Base-by-base conservation (phyloP, 1,284 basidiomycete species). In the Pascua guehoae region DNA sequence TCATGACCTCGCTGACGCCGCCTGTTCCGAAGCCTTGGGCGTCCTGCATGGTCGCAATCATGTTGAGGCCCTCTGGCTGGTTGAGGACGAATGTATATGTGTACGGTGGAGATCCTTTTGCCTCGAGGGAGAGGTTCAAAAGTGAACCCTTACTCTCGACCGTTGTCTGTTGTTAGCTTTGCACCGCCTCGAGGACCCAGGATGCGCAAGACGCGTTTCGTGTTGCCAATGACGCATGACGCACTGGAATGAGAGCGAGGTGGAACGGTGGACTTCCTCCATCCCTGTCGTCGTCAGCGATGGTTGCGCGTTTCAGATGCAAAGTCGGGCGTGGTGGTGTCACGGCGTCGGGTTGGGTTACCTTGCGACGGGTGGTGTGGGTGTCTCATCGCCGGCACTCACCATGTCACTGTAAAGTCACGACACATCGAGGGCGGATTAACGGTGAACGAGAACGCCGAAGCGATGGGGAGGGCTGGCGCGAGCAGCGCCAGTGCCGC, bases 41-140 rank as follows among this genome's bases (percentile, higher is more conserved):
- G 60, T 75, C 73, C 40, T 61, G 68, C 67, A 75, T 69, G 5
- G 70, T 65, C 2, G 66, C 63, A 11, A 74, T 38, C 41, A 75
- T 68, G 51, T 71, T 54, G 45, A 73, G 51, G 12, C 68, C 70
- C 3, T 63, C 53, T 0, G 72, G 72, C 54, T 73, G 61, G 16
- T 61, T 55, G 38, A 75, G 58, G 10, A 51, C 46, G 50, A 73
- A 68, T 4, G 64, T 66, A 51, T 70, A 63, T 12, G 15, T 39
- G 47, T 56, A 61, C 7, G 60, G 60, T 1, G 68, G 58, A 7
- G 36, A 40, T 8, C 60, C 56, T 9, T 57, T 47, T 5, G 54
- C 58, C 1, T 71, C 71, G n/a, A 75, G 63, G 16, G 72, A 57
- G 24, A 74, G 61, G 53, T 74, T 75, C 47, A 62, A 45, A 53